phyloP scores from a whole-genome alignment of 2,329 filamentous ascomycete genomes.

The Pseudogymnoascus sp. region DNA sequence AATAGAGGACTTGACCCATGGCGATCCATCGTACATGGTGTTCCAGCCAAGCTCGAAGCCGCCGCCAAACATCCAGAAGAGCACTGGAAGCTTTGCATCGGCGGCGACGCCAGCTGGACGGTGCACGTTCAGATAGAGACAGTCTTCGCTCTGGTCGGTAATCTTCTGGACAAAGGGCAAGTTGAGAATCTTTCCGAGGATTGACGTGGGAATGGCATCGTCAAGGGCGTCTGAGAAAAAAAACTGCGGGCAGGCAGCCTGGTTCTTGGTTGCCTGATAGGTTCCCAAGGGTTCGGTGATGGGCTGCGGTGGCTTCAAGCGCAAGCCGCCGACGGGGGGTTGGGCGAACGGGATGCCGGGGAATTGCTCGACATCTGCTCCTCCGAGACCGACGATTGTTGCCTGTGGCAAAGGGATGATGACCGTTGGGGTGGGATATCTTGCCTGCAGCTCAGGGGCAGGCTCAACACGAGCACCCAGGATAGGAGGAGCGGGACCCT shows the following conservation, averaged over 20 bases:
- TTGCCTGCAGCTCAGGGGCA: not conserved
- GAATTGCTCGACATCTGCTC: conserved; percentile 53
- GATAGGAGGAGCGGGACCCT: not conserved
- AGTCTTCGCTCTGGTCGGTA: conserved; percentile 53
- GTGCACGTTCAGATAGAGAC: conserved; percentile 51
- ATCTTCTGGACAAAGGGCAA: conserved; percentile 50
- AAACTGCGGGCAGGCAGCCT: conserved; percentile 66
- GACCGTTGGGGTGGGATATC: conserved; percentile 17
- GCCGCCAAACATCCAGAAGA: conserved; percentile 66
- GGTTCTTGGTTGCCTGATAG: conserved; percentile 49
- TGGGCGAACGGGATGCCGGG: conserved; percentile 69
- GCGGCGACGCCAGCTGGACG: conserved; percentile 49
- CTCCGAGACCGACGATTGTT: conserved; percentile 19
- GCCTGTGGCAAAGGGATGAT: conserved; percentile 18
- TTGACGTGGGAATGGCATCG: conserved; percentile 27
- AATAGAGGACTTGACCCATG: conserved; percentile 40
- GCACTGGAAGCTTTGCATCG: conserved; percentile 52
- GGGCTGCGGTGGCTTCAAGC: conserved; percentile 60
- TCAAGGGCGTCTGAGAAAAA: conserved; percentile 44
- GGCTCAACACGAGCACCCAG: not conserved
- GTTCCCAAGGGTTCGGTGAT: conserved; percentile 51
- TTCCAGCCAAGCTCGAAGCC: conserved; percentile 51
- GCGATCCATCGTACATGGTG: conserved; percentile 44
- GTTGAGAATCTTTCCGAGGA: conserved; percentile 44
- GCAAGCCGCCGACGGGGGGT: conserved; percentile 56